These are phyloP conservation scores for Microstegium vimineum DNA, from an alignment of 176 grass and related monocot species.

Conservation along the genomic window DNA sequence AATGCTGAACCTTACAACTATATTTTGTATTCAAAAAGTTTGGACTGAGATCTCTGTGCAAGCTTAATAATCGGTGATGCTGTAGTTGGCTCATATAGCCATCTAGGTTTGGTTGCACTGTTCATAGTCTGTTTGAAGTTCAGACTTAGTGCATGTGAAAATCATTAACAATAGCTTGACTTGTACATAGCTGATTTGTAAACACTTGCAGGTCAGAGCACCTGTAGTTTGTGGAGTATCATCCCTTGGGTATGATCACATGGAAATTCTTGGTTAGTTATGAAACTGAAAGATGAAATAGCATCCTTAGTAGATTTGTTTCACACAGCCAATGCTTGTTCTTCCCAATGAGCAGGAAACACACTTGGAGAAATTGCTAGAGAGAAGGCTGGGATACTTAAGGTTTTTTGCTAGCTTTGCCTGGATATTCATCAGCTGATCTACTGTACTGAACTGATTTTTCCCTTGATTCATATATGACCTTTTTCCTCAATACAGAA, in stretches of 20 bases:
- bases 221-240: slow-evolving; percentile 96
- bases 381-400: slow-evolving; percentile 93
- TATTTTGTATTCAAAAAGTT: background rate
- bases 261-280: slow-evolving; percentile 97
- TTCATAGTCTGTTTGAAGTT: background rate
- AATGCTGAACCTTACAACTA: slow-evolving; percentile 11
- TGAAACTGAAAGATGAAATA: slow-evolving; percentile 26
- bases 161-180: slow-evolving; percentile 4
- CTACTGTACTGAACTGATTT: slow-evolving; percentile 1
- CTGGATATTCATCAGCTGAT: background rate
- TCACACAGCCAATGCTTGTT: background rate
- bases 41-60: slow-evolving; percentile 10
- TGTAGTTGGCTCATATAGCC: slow-evolving; percentile 5
- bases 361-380: slow-evolving; percentile 87
- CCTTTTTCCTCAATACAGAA: slow-evolving; percentile 41
- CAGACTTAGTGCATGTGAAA: background rate
- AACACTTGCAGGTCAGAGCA: slow-evolving; percentile 64
- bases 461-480: background rate
- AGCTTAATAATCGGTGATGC: background rate
- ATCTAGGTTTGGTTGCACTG: background rate
- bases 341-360: slow-evolving; percentile 58
- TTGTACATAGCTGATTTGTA: slow-evolving; percentile 4
- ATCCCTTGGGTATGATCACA: slow-evolving; percentile 94
- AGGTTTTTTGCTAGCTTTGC: slow-evolving; percentile 47
- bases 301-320: slow-evolving; percentile 19